Evolutionary conservation across 2,329 filamentous ascomycete genomes (phyloP).

Genomic region (Didymellaceae sp.): DNA sequence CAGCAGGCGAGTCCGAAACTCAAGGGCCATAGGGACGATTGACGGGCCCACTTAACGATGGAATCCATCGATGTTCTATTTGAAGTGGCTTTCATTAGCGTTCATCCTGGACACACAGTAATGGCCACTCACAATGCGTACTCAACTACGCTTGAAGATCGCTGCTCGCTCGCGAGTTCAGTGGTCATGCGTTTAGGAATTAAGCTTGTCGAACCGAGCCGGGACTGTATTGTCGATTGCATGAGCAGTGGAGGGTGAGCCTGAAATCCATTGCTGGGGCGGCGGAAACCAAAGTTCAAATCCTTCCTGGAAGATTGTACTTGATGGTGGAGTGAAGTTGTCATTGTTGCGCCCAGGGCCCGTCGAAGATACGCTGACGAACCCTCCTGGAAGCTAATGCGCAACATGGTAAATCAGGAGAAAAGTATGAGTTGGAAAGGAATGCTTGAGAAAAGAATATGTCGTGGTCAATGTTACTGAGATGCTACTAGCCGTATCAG

Average conservation of each 20-base stretch:
- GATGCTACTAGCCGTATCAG: not conserved
- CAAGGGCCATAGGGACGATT: conserved; percentile 85
- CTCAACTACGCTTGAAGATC: not conserved
- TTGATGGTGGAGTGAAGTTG: too few relatives aligned
- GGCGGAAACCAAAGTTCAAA: too few relatives aligned
- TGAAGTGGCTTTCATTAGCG: not conserved
- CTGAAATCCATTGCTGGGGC: too few relatives aligned
- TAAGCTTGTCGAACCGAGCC: not conserved
- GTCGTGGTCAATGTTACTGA: too few relatives aligned
- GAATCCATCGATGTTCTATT: conserved; percentile 1
- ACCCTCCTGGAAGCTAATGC: too few relatives aligned
- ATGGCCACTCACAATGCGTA: conserved; percentile 2
- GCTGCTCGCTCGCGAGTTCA: not conserved
- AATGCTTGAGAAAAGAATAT: too few relatives aligned
- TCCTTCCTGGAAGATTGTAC: too few relatives aligned
- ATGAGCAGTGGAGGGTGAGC: too few relatives aligned
- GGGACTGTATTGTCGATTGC: not conserved
- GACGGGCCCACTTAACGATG: conserved; percentile 81
- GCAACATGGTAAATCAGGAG: too few relatives aligned
- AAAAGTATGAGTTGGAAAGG: too few relatives aligned
- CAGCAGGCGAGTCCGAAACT: conserved; percentile 89
- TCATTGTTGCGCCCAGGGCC: too few relatives aligned
- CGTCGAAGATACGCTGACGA: too few relatives aligned
- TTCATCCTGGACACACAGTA: not conserved
- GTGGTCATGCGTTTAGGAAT: not conserved